These are phyloP conservation scores for Leccinum variabile DNA, from an alignment of 1,284 basidiomycete species.

Conservation along the genomic window DNA sequence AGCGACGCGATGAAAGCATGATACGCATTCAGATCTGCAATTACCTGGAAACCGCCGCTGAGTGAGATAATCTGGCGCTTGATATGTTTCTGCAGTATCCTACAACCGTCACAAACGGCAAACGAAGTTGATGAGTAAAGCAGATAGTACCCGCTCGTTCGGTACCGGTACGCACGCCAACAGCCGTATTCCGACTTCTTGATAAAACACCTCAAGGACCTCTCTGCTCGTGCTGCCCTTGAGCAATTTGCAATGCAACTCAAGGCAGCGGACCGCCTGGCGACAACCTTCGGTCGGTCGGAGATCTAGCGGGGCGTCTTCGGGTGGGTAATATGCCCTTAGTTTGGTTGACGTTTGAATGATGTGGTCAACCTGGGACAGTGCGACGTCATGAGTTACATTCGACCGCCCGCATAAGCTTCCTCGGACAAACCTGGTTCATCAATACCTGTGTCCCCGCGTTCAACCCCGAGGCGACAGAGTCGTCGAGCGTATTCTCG, in stretches of 20 bases:
- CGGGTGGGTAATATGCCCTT: conserved; percentile 87
- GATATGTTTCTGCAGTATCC: conserved; percentile 94
- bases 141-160: neutral
- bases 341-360: conserved; percentile 82
- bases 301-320: conserved; percentile 73
- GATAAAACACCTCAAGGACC: conserved; percentile 95
- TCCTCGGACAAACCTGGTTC: conserved; percentile 67
- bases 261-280: conserved; percentile 84
- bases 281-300: conserved; percentile 84
- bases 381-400: conserved; percentile 11
- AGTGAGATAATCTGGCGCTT: conserved; percentile 96
- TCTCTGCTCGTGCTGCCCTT: conserved; percentile 94
- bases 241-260: conserved; percentile 87
- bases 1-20: conserved; percentile 84
- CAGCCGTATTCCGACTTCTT: conserved; percentile 92
- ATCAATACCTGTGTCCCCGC: conserved; percentile 95
- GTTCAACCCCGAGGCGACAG: conserved; percentile 90
- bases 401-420: neutral
- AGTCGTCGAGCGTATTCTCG: conserved; percentile 89
- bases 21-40: conserved; percentile 94
- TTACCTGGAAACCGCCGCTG: conserved; percentile 92
- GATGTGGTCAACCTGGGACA: conserved; percentile 83
- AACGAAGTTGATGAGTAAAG: neutral
- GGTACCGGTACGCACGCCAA: conserved; percentile 61
- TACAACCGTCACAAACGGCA: conserved; percentile 33